Evolutionary conservation across 139 green algal genomes (phyloP).

Genomic region (Tetradesmus lagerheimii): DNA sequence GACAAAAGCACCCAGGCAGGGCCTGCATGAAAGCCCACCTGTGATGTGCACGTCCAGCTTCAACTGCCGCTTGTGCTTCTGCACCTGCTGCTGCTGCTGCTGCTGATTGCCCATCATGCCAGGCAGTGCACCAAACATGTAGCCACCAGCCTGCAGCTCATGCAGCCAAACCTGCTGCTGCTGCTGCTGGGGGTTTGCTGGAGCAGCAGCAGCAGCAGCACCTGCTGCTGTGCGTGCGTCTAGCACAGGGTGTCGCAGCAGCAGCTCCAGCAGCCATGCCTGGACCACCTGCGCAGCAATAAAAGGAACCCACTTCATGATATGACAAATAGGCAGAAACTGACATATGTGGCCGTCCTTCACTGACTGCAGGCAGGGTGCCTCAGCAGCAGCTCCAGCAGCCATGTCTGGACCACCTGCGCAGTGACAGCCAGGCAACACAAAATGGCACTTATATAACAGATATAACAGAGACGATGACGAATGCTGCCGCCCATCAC

Average conservation of each 20-base stretch:
- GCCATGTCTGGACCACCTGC: constrained; percentile 40
- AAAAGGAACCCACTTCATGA: too few relatives aligned
- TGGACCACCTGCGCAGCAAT: constrained; percentile 40
- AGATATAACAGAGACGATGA: too few relatives aligned
- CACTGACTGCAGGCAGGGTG: too few relatives aligned
- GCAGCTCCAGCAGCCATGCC: constrained; percentile 33
- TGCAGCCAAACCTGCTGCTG: constrained; percentile 35
- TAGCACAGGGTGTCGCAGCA: constrained; percentile 33
- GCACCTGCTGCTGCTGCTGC: constrained; percentile 27
- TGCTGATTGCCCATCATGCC: background rate
- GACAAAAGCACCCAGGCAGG: too few relatives aligned
- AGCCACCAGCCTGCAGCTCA: background rate
- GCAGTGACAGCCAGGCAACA: too few relatives aligned
- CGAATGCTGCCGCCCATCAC: too few relatives aligned
- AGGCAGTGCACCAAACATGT: background rate
- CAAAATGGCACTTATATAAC: too few relatives aligned
- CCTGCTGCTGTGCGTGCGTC: background rate
- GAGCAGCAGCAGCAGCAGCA: background rate
- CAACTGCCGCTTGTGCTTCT: constrained; percentile 15
- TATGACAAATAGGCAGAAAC: too few relatives aligned
- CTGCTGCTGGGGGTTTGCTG: constrained; percentile 14
- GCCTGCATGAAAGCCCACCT: background rate
- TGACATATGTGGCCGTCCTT: too few relatives aligned
- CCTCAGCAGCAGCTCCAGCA: constrained; percentile 22
- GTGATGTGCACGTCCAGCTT: constrained; percentile 43